Base-by-base conservation (phyloP, 495 filamentous ascomycete species). In the Penicillium paxilli region DNA sequence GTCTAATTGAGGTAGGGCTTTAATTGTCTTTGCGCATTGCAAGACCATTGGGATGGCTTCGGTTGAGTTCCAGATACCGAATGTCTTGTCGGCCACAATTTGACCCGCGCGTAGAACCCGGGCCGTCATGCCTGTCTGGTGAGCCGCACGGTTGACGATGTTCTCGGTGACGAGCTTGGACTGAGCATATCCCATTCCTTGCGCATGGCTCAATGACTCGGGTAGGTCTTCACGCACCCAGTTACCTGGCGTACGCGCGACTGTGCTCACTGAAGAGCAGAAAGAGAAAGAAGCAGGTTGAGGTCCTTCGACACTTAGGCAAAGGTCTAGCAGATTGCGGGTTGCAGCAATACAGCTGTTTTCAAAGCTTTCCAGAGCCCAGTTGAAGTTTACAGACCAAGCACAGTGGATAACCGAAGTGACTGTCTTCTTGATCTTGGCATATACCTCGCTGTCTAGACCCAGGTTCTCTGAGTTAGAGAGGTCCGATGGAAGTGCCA, bases 331-430 rank as follows among this genome's bases (percentile, higher is more conserved):
- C 11, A 89, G 76, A 52, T 85, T 77, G 0, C 64, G 62, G 6
- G 84, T 64, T 22, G 81, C 80, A 2, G 72, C 68, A 52, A 89
- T 77, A 57, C 82, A 82, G 32, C 81, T 76, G 20, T 64, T 63
- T 16, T 73, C 78, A 60, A 89, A 87, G 53, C 77, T 83, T n/a
- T 68, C 61, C 5, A 88, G 71, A 5, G 75, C 71, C 58, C 83
- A 70, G 53, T 82, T 86, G 75, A 89, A 90, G 64, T 89, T 88
- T 22, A 89, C 87, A 5, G 83, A 79, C 87, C 87, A 90, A 30
- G 85, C 87, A n/a, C 80, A 76, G 64, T 89, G 87, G 45, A 87
- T 78, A 22, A 87, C 68, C 0, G 71, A 56, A 4, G 80, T 83
- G 1, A 72, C 68, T 47, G 70, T 66, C 3, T 59, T 59, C 2